Evolutionary conservation across 2,329 filamentous ascomycete genomes (phyloP).

Genomic region (Trichoderma koningiopsis): DNA sequence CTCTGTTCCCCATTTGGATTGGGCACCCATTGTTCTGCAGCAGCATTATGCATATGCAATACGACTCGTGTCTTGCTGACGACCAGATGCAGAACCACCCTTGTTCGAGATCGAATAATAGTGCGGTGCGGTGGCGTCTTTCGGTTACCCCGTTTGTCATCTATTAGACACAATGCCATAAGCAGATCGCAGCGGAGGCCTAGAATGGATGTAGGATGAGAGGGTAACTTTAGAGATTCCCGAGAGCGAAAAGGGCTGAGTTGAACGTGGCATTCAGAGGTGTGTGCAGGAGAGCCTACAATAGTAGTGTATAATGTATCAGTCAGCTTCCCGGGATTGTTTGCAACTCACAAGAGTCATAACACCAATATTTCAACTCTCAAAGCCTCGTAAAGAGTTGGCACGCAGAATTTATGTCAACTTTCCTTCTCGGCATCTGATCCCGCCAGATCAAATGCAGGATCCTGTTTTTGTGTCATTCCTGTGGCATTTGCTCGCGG

Average conservation of each 20-base stretch:
- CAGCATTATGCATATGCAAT: not conserved
- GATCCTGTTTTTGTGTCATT: not conserved
- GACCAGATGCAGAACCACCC: not conserved
- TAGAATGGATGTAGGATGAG: not conserved
- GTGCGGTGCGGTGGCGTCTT: not conserved
- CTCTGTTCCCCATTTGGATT: not conserved
- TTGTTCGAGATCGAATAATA: not conserved
- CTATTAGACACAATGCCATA: not conserved
- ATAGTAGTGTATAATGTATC: not conserved
- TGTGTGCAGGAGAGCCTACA: not conserved
- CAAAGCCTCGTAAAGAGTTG: not conserved
- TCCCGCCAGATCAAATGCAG: not conserved
- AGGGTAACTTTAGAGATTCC: not conserved
- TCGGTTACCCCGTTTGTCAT: not conserved
- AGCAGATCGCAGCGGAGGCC: not conserved
- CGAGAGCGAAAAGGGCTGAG: not conserved
- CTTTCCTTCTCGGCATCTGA: not conserved
- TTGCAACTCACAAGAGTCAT: not conserved
- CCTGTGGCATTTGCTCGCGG: not conserved
- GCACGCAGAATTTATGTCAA: not conserved
- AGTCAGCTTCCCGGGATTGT: not conserved
- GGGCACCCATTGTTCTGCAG: not conserved
- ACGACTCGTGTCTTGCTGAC: not conserved
- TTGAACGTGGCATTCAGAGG: not conserved
- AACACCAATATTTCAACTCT: not conserved